Evolutionary conservation across 176 grass and related monocot species (phyloP).

Genomic region (Zizania latifolia): DNA sequence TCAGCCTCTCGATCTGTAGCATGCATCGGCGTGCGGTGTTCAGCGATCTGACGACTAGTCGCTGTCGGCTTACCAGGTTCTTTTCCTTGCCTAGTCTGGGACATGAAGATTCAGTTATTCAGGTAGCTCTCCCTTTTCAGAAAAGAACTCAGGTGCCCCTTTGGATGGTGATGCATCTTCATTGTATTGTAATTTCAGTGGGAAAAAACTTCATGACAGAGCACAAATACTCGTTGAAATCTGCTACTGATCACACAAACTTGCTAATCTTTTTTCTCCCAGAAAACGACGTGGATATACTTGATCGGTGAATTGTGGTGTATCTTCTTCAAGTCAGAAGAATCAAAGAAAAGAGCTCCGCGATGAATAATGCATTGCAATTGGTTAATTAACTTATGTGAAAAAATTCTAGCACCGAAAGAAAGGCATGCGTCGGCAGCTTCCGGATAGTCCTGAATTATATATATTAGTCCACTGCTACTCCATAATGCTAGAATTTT

Average conservation of each 20-base stretch:
- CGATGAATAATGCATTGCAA: background rate
- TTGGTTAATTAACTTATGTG: slow-evolving; percentile 15
- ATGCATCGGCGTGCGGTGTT: background rate
- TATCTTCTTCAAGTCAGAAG: slow-evolving; percentile 22
- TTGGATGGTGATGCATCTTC: background rate
- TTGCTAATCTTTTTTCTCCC: background rate
- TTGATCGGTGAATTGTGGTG: background rate
- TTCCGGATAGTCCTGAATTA: slow-evolving; percentile 5
- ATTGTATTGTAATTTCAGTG: background rate
- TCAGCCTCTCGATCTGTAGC: background rate
- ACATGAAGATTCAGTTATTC: slow-evolving; percentile 2
- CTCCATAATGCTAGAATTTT: slow-evolving; percentile 12
- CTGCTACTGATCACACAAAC: background rate
- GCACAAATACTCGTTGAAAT: background rate
- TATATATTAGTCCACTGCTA: background rate
- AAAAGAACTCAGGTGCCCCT: background rate
- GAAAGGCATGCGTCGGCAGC: slow-evolving; percentile 24
- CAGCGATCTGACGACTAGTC: background rate
- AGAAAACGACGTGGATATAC: background rate
- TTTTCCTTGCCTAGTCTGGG: background rate
- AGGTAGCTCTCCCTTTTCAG: background rate
- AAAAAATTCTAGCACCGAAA: slow-evolving; percentile 15
- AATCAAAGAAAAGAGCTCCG: slow-evolving; percentile 29
- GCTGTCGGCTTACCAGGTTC: background rate
- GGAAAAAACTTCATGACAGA: background rate